These are phyloP conservation scores for Globisporangium uncinulatum DNA, from an alignment of 352 stramenopile genomes.

Conservation along the genomic window DNA sequence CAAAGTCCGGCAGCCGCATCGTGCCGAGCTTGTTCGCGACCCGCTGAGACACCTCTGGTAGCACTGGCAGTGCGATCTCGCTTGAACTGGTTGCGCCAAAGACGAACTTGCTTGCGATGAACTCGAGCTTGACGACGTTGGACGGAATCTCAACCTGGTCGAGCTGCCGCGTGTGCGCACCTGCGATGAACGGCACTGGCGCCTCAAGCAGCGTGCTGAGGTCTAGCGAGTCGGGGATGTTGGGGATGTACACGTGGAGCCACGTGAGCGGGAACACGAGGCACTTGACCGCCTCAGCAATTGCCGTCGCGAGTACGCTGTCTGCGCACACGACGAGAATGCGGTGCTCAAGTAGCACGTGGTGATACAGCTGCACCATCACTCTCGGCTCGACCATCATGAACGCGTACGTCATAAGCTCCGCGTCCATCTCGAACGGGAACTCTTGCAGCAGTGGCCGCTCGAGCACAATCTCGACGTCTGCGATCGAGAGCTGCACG, in stretches of 20 bases:
- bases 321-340: slow-evolving; percentile 40
- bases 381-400: slow-evolving; percentile 32
- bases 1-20: slow-evolving; percentile 20
- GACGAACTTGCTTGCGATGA: slow-evolving; percentile 22
- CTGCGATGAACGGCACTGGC: slow-evolving; percentile 45
- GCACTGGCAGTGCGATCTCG: slow-evolving; percentile 3
- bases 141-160: slow-evolving; percentile 21
- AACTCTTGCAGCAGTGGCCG: slow-evolving; percentile 28
- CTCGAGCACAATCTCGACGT: slow-evolving; percentile 30
- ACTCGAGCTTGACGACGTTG: slow-evolving; percentile 39
- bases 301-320: slow-evolving; percentile 32
- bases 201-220: slow-evolving; percentile 45
- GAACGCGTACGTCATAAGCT: slow-evolving; percentile 44
- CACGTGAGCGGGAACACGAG: slow-evolving; percentile 43
- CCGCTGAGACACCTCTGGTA: slow-evolving; percentile 12
- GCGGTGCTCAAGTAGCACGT: slow-evolving; percentile 44
- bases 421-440: slow-evolving; percentile 40
- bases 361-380: slow-evolving; percentile 31
- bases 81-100: slow-evolving; percentile 4
- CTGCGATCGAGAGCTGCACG: slow-evolving; percentile 28
- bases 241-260: slow-evolving; percentile 51
- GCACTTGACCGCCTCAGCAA: slow-evolving; percentile 38
- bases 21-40: slow-evolving; percentile 14
- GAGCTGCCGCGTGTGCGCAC: slow-evolving; percentile 30
- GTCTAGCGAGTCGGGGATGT: slow-evolving; percentile 41